These are phyloP conservation scores for Phytophthora pseudosyringae DNA, from an alignment of 352 stramenopile genomes.

Conservation along the genomic window DNA sequence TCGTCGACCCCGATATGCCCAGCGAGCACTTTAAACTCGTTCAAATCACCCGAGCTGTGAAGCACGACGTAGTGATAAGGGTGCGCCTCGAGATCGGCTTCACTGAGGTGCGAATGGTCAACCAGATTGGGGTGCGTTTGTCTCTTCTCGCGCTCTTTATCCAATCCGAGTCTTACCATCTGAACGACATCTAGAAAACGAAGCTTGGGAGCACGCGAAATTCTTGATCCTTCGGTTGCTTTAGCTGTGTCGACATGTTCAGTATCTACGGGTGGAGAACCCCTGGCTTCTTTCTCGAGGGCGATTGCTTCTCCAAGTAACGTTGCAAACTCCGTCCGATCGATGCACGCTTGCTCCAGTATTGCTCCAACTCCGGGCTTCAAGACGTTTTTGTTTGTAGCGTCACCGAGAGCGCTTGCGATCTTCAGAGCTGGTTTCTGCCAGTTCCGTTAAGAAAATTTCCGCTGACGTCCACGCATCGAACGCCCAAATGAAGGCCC, in stretches of 20 bases:
- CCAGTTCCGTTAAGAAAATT: background rate
- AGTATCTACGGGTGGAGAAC: background rate
- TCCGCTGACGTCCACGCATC: background rate
- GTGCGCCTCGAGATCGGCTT: background rate
- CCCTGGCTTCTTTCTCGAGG: background rate
- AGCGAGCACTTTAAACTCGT: background rate
- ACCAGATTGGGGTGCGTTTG: background rate
- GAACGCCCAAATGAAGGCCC: background rate
- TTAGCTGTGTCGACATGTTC: background rate
- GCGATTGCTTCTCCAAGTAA: background rate
- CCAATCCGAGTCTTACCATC: too few species aligned
- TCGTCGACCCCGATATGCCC: constrained; percentile 1
- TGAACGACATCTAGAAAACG: too few species aligned
- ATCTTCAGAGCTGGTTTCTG: background rate
- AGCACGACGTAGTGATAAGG: constrained; percentile 13
- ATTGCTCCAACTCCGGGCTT: background rate
- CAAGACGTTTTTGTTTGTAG: background rate
- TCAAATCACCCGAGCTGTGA: constrained; percentile 6
- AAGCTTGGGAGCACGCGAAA: background rate
- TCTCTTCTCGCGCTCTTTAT: too few species aligned
- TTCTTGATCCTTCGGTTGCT: background rate
- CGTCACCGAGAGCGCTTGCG: background rate
- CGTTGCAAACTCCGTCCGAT: constrained; percentile 3
- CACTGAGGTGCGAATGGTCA: constrained; percentile 4
- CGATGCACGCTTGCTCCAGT: background rate